Conservation (phyloP, 73 alveolate genomes). For the Paramecium sonneborni region DNA sequence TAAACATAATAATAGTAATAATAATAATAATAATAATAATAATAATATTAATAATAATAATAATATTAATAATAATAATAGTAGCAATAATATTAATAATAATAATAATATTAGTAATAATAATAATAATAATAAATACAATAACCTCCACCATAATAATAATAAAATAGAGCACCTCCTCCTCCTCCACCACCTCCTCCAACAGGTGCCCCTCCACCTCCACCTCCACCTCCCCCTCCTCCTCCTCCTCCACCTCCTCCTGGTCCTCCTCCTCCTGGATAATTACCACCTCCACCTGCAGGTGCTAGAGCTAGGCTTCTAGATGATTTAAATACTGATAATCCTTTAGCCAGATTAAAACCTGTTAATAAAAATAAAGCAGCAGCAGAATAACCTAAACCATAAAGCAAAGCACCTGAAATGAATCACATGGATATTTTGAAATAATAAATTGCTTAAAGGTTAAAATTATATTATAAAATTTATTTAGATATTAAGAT, state of each 20-base stretch:
- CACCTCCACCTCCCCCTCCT: constrained; percentile 57
- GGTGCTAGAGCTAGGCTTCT: not conserved
- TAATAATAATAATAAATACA: not conserved
- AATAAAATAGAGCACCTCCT: not conserved
- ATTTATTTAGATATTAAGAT: not conserved
- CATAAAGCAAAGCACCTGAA: not conserved
- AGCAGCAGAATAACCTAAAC: not conserved
- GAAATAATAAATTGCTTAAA: not conserved
- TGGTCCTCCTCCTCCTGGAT: constrained; percentile 59
- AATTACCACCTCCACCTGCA: not conserved
- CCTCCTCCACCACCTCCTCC: constrained; percentile 58
- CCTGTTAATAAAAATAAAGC: not conserved
- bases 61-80: not conserved
- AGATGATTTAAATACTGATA: constrained; percentile 13
- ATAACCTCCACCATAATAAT: not conserved
- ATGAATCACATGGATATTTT: constrained; percentile 38
- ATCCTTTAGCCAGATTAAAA: constrained; percentile 48
- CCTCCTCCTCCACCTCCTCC: constrained; percentile 63
- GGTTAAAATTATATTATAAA: not conserved
- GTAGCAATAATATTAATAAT: not conserved
- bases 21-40: not conserved
- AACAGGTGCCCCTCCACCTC: not conserved
- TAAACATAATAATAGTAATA: not conserved
- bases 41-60: not conserved
- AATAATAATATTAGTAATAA: not conserved